These are phyloP conservation scores for Neurospora tetraspora DNA, from an alignment of 495 filamentous ascomycete genomes.

Conservation along the genomic window DNA sequence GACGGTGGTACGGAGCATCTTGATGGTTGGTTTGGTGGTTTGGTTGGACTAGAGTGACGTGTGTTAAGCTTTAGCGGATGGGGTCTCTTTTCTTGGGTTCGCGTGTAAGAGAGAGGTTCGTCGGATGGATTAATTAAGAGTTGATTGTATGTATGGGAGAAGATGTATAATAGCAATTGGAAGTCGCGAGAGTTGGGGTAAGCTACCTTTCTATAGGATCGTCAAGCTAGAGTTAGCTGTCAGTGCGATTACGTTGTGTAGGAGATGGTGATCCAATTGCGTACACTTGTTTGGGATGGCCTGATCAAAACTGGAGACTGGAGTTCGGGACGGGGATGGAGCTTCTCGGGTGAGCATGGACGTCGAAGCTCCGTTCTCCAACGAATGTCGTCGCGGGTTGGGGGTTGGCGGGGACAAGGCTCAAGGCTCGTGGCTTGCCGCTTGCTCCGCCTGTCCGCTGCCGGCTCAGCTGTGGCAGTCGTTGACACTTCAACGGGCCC, in stretches of 20 bases:
- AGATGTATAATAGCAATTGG: neutral
- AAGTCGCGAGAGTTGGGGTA: neutral
- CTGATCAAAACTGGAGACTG: conserved; percentile 5
- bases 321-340: neutral
- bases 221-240: neutral
- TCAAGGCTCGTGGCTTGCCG: neutral
- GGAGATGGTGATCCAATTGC: conserved; percentile 4
- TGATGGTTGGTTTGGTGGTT: conserved; percentile 10
- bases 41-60: neutral
- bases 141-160: neutral
- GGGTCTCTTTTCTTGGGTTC: neutral
- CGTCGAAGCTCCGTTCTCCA: neutral
- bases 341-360: neutral
- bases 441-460: neutral
- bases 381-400: neutral
- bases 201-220: neutral
- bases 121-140: neutral
- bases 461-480: neutral
- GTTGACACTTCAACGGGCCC: neutral
- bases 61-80: neutral
- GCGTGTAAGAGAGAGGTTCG: neutral
- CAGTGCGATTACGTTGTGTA: neutral
- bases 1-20: conserved; percentile 59
- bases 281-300: conserved; percentile 4
- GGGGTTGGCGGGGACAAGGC: neutral